These are phyloP conservation scores for Polygonum maritimum DNA, from an alignment of 148 eudicot genomes.

Conservation along the genomic window DNA sequence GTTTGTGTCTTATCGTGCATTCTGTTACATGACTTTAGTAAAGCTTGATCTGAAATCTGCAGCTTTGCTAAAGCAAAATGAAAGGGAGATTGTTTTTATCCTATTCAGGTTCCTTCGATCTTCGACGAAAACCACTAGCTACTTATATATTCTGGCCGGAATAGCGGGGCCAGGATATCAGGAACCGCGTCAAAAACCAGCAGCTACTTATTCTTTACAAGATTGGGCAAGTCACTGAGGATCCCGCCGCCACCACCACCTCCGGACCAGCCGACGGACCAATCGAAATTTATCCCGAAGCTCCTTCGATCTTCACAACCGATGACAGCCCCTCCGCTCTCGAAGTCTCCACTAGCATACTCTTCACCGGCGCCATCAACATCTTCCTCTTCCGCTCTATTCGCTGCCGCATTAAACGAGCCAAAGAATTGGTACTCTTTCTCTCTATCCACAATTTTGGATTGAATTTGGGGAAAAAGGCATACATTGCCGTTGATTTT, in stretches of 20 bases:
- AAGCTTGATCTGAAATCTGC: neutral
- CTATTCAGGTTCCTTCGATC: slow-evolving; percentile 76
- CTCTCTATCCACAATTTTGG: neutral
- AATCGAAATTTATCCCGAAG: slow-evolving; percentile 52
- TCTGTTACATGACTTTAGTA: neutral
- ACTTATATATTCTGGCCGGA: too few species aligned
- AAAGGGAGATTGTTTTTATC: neutral
- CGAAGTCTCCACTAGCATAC: slow-evolving; percentile 72
- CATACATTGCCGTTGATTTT: too few species aligned
- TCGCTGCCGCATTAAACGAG: slow-evolving; percentile 77
- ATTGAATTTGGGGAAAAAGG: too few species aligned
- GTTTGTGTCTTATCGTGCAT: neutral
- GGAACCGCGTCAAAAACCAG: too few species aligned
- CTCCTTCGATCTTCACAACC: slow-evolving; percentile 54
- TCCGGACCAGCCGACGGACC: slow-evolving; percentile 46
- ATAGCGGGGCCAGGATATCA: too few species aligned
- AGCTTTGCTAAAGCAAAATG: neutral
- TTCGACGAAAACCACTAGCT: too few species aligned
- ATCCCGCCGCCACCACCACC: slow-evolving; percentile 13
- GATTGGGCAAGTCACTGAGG: slow-evolving; percentile 26
- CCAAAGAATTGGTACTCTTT: slow-evolving; percentile 54
- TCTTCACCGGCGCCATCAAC: slow-evolving; percentile 83
- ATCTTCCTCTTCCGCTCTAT: slow-evolving; percentile 82
- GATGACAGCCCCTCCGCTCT: slow-evolving; percentile 59
- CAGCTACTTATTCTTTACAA: too few species aligned